A percentile compares a stretch with the other conserved stretches of the same genome.
phyloP scores from a whole-genome alignment of 106 monocot genomes.

The Acorus gramineus region DNA sequence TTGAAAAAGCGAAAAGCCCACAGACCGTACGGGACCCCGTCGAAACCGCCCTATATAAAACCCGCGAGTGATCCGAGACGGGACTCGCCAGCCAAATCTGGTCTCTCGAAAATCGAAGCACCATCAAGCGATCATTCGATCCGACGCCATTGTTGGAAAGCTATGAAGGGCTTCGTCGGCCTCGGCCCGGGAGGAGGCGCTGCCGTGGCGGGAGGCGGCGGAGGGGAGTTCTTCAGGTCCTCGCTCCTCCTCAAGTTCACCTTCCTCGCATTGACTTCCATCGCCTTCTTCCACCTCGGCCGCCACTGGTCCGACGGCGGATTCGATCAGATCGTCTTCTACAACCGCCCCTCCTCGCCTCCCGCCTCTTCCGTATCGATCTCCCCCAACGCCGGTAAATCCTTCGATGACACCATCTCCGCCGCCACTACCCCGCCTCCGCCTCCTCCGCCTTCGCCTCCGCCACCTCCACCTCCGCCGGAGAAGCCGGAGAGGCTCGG shows the following conservation, averaged over 20 bases:
- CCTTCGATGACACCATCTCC: not conserved
- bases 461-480: slow-evolving; percentile 21
- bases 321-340: slow-evolving; percentile 23
- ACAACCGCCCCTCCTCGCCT: slow-evolving; percentile 6
- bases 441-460: not conserved
- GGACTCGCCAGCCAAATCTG: no score
- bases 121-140: no score
- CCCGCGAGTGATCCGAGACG: no score
- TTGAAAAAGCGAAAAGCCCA: no score
- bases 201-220: not conserved
- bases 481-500: slow-evolving; percentile 44
- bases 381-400: slow-evolving; percentile 2
- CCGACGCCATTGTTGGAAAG: no score
- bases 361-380: not conserved
- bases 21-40: no score
- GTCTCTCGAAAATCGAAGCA: no score
- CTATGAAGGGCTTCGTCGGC: no score
- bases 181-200: no score
- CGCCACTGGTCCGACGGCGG: slow-evolving; percentile 32
- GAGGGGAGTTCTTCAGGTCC: slow-evolving; percentile 8
- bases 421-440: not conserved
- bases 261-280: slow-evolving; percentile 18
- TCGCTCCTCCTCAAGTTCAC: slow-evolving; percentile 14
- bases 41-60: no score
- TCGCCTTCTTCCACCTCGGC: slow-evolving; percentile 66